Percentiles rank a stretch among this genome's conserved stretches.
These are phyloP conservation scores for Amauroascus niger DNA, from an alignment of 2,329 filamentous ascomycete genomes.

Conservation along the genomic window DNA sequence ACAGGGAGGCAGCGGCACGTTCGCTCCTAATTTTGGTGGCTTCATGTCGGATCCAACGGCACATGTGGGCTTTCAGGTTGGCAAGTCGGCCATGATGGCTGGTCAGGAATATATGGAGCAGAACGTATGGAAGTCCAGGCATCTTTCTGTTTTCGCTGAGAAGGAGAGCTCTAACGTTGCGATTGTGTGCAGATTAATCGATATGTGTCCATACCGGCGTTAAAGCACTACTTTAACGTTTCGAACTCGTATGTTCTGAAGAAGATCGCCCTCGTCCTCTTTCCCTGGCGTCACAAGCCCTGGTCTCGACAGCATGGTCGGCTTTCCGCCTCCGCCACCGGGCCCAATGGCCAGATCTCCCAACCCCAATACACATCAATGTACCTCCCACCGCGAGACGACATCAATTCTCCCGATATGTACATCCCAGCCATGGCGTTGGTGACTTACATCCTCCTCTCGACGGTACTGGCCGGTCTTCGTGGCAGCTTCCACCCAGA, in stretches of 20 bases:
- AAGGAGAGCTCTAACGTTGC: neutral
- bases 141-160: neutral
- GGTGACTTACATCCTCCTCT: constrained; percentile 93
- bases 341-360: constrained; percentile 53
- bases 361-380: constrained; percentile 44
- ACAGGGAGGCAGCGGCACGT: constrained; percentile 34
- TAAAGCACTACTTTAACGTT: constrained; percentile 99
- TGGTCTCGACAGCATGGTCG: constrained; percentile 82
- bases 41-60: constrained; percentile 95
- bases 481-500: constrained; percentile 90
- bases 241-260: constrained; percentile 93
- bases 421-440: constrained; percentile 98
- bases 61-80: constrained; percentile 89
- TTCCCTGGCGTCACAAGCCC: constrained; percentile 94
- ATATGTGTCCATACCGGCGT: constrained; percentile 81
- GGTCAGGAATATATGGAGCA: constrained; percentile 93
- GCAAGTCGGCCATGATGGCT: constrained; percentile 80
- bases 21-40: constrained; percentile 61
- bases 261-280: constrained; percentile 87
- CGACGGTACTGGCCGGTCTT: constrained; percentile 79
- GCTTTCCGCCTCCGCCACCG: constrained; percentile 33
- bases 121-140: constrained; percentile 55
- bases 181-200: constrained; percentile 50
- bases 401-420: constrained; percentile 97
- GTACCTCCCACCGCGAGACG: constrained; percentile 85